phyloP scores from a whole-genome alignment of 306 rosid genomes.

The Chamaecrista fasciculata region DNA sequence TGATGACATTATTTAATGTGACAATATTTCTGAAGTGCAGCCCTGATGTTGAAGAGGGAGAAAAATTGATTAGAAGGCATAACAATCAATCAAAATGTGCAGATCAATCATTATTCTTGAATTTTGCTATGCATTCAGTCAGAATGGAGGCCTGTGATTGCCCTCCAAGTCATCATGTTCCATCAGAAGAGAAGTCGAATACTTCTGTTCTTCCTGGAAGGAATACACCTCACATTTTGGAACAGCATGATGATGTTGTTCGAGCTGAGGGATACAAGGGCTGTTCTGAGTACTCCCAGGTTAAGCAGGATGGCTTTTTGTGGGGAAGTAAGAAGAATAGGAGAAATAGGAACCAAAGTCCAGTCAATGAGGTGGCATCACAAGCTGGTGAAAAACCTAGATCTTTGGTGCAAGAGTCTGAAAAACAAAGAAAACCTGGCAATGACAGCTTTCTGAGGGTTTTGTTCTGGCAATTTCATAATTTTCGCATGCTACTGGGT shows the following conservation, averaged over 20 bases:
- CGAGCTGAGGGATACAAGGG: constrained; percentile 52
- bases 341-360: constrained; percentile 50
- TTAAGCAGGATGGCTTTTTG: constrained; percentile 49
- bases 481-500: constrained; percentile 94
- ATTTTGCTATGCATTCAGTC: constrained; percentile 97
- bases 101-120: constrained; percentile 82
- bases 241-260: constrained; percentile 46
- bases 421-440: constrained; percentile 72
- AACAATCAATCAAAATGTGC: constrained; percentile 78
- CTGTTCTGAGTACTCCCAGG: constrained; percentile 56
- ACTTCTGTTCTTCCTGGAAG: constrained; percentile 75
- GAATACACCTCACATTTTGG: constrained; percentile 56
- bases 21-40: constrained; percentile 46
- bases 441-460: constrained; percentile 73
- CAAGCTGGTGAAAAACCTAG: constrained; percentile 81
- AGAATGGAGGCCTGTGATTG: constrained; percentile 99
- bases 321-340: constrained; percentile 68
- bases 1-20: constrained; percentile 14
- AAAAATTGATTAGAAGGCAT: constrained; percentile 83
- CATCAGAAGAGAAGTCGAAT: constrained; percentile 57
- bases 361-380: constrained; percentile 62
- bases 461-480: constrained; percentile 95
- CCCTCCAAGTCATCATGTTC: constrained; percentile 69
- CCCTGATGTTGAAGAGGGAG: constrained; percentile 94
- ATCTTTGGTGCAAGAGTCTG: constrained; percentile 72